These are phyloP conservation scores for Tricholoma matsutake DNA, from an alignment of 768 basidiomycete species.

Conservation along the genomic window DNA sequence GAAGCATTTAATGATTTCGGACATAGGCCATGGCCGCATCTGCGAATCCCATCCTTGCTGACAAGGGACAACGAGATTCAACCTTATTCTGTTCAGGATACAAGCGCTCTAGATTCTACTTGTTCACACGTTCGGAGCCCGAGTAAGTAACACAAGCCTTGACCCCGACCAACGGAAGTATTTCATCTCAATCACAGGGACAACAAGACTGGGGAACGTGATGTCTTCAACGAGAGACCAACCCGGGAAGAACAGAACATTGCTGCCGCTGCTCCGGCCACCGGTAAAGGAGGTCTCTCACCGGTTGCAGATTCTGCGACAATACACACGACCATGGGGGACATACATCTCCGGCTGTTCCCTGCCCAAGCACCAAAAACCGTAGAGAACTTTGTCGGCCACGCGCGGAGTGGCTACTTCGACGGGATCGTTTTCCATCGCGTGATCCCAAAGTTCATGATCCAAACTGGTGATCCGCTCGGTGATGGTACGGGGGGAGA, in stretches of 20 bases:
- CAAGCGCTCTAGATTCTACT: conserved; percentile 89
- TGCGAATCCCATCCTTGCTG: conserved; percentile 89
- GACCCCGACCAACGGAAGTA: neutral
- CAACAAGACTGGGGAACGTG: conserved; percentile 83
- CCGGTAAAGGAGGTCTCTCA: conserved; percentile 55
- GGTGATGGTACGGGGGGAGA: conserved; percentile 92
- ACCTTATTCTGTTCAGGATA: conserved; percentile 91
- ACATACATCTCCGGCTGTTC: conserved; percentile 87
- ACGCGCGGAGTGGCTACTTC: conserved; percentile 85
- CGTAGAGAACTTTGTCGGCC: conserved; percentile 97
- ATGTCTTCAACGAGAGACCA: conserved; percentile 97
- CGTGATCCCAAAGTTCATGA: conserved; percentile 98
- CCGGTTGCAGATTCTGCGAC: conserved; percentile 77
- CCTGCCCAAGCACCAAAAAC: conserved; percentile 91
- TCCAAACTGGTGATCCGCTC: conserved; percentile 94
- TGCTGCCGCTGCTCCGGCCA: conserved; percentile 55
- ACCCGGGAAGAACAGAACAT: conserved; percentile 94
- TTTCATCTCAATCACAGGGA: conserved; percentile 47
- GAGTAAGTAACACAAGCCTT: conserved; percentile 54
- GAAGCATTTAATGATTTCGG: conserved; percentile 6
- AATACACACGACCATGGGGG: conserved; percentile 94
- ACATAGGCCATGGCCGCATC: conserved; percentile 90
- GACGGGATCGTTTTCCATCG: conserved; percentile 96
- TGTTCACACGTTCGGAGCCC: conserved; percentile 89
- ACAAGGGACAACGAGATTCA: conserved; percentile 81